Percentiles rank a stretch among this genome's conserved stretches.
These are phyloP conservation scores for Talaromyces islandicus DNA, from an alignment of 2,329 filamentous ascomycete species.

Conservation along the genomic window DNA sequence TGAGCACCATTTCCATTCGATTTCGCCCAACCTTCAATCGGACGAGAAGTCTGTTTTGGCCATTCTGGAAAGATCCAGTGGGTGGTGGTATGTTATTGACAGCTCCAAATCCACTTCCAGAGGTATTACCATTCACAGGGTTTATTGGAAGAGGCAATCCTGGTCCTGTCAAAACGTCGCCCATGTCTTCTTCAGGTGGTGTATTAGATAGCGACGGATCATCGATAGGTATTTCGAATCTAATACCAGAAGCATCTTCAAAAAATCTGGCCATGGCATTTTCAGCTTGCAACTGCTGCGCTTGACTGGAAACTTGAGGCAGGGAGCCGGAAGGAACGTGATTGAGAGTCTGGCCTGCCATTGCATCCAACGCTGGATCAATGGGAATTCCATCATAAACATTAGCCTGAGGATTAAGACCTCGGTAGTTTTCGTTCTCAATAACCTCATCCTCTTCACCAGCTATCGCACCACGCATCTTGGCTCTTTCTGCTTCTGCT, in stretches of 20 bases:
- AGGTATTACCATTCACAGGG: not conserved
- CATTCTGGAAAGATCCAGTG: not conserved
- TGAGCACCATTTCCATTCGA: conserved; percentile 1
- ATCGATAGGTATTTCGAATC: conserved; percentile 25
- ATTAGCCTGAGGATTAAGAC: conserved; percentile 5
- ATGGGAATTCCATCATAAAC: conserved; percentile 31
- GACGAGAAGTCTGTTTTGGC: conserved; percentile 8
- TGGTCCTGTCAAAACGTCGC: not conserved
- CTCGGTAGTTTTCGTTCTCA: conserved; percentile 12
- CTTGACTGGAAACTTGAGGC: conserved; percentile 3
- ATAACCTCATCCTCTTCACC: conserved; percentile 41
- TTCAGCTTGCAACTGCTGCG: conserved; percentile 12
- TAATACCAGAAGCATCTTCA: conserved; percentile 26
- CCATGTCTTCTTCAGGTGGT: not conserved
- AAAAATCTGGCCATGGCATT: conserved; percentile 21
- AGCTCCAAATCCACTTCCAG: not conserved
- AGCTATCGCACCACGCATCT: conserved; percentile 40
- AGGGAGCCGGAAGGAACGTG: conserved; percentile 10
- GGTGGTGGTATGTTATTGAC: not conserved
- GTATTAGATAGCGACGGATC: not conserved
- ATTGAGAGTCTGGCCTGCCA: not conserved
- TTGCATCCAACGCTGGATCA: conserved; percentile 34
- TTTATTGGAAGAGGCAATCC: not conserved
- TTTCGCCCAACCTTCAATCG: conserved; percentile 7
- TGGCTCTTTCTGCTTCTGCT: conserved; percentile 50